These are phyloP conservation scores for Corniculantispora saksenae DNA, from an alignment of 2,329 filamentous ascomycete species.

Conservation along the genomic window DNA sequence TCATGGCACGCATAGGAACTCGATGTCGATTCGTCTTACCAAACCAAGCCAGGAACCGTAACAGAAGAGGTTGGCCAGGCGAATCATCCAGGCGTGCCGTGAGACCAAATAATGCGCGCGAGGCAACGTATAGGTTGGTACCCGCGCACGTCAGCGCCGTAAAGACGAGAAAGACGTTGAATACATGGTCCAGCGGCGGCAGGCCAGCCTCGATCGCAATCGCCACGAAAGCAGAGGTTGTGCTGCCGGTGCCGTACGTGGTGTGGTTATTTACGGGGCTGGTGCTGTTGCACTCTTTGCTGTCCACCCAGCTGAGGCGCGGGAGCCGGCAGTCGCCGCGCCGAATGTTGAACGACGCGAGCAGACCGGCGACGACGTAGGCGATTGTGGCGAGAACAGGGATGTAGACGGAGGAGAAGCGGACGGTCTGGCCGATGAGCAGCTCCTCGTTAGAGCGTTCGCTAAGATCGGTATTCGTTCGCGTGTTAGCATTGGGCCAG, in stretches of 20 bases:
- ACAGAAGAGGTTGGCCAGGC: conserved; percentile 26
- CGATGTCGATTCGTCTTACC: conserved; percentile 32
- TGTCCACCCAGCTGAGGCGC: conserved; percentile 26
- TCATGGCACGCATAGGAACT: conserved; percentile 40
- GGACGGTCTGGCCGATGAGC: conserved; percentile 29
- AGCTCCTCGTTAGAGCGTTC: conserved; percentile 17
- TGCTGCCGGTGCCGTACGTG: conserved; percentile 2
- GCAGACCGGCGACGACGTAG: conserved; percentile 30
- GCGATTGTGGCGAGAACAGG: conserved; percentile 28
- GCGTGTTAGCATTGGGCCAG: conserved; percentile 24
- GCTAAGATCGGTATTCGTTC: conserved; percentile 15
- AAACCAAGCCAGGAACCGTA: conserved; percentile 32
- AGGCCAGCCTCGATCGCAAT: conserved; percentile 26
- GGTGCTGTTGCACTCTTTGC: neutral
- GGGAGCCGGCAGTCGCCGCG: conserved; percentile 27
- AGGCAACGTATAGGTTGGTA: conserved; percentile 38
- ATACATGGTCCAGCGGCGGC: conserved; percentile 26
- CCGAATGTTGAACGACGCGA: conserved; percentile 30
- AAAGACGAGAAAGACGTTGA: conserved; percentile 36
- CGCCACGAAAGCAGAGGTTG: conserved; percentile 30
- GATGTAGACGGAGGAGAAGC: conserved; percentile 29
- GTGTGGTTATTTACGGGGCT: neutral
- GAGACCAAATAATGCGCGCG: conserved; percentile 35
- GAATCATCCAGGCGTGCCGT: conserved; percentile 32
- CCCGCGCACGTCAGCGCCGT: conserved; percentile 35